phyloP scores from a whole-genome alignment of 202 grass and related monocot genomes.

The Zizania palustris region DNA sequence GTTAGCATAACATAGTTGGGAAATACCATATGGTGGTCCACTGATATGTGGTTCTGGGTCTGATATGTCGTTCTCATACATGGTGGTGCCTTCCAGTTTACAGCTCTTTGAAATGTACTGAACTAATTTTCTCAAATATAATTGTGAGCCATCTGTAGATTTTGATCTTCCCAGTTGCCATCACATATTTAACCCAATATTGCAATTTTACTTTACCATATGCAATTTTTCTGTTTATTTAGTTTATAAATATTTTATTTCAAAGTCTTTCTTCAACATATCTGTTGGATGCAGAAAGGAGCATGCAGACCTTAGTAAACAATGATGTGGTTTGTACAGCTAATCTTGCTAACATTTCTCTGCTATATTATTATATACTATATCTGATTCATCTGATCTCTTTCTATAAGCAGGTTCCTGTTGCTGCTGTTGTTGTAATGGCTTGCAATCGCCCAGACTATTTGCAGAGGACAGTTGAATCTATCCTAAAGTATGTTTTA shows the following conservation, averaged over 20 bases:
- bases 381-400: conserved; percentile 26
- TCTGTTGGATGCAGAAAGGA: conserved; percentile 73
- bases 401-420: conserved; percentile 58
- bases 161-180: background rate
- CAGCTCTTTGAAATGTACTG: background rate
- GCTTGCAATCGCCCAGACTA: conserved; percentile 98
- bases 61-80: background rate
- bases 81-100: background rate
- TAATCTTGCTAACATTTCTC: conserved; percentile 11
- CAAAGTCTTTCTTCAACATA: conserved; percentile 25
- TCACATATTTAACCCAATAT: background rate
- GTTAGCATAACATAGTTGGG: too few relatives aligned
- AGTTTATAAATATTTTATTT: conserved; percentile 8
- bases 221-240: background rate
- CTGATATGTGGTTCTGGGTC: background rate
- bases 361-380: conserved; percentile 26
- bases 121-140: conserved; percentile 17
- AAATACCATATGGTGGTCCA: background rate
- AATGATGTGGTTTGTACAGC: conserved; percentile 60
- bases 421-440: conserved; percentile 97
- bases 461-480: conserved; percentile 90
- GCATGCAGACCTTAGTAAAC: conserved; percentile 51
- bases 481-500: conserved; percentile 83
- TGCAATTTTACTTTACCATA: background rate
- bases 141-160: background rate